A percentile compares a stretch with the other conserved stretches of the same genome.
Evolutionary conservation across 371 early-diverging fungal species (phyloP).

Genomic region (Fennellomyces sp.): DNA sequence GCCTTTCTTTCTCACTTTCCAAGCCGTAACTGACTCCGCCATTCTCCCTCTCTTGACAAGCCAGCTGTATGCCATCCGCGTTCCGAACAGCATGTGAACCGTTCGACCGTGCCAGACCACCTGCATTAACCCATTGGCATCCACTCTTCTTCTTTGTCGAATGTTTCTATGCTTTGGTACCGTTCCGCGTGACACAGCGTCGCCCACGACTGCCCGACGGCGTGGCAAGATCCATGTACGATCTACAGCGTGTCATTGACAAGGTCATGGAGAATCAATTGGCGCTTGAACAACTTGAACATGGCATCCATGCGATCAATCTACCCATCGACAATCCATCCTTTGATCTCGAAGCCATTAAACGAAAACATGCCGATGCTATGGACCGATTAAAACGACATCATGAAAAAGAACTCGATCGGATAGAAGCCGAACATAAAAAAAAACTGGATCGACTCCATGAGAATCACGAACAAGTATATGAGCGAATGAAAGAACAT

Average conservation of each 20-base stretch:
- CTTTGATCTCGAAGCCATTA: not conserved
- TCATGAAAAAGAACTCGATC: not conserved
- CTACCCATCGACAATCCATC: not conserved
- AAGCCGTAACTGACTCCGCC: too few species aligned
- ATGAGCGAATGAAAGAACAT: not conserved
- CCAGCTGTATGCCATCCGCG: not conserved
- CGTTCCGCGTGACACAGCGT: not conserved
- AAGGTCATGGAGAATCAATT: not conserved
- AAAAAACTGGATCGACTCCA: not conserved
- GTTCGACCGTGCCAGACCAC: not conserved
- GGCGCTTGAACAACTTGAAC: conserved; percentile 1
- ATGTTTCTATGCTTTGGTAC: not conserved
- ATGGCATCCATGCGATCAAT: too few species aligned
- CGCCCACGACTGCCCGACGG: too few species aligned
- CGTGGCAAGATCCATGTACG: not conserved
- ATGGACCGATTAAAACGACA: not conserved
- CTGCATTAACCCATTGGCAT: not conserved
- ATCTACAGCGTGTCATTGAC: not conserved
- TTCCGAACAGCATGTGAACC: not conserved
- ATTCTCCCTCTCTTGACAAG: too few species aligned
- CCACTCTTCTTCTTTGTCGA: not conserved
- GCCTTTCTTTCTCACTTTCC: too few species aligned
- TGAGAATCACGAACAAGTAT: not conserved
- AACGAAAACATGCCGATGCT: not conserved
- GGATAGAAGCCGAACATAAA: not conserved